Conservation (phyloP, 1,284 basidiomycete species). For the Sporisorium iseilematis-ciliati region DNA sequence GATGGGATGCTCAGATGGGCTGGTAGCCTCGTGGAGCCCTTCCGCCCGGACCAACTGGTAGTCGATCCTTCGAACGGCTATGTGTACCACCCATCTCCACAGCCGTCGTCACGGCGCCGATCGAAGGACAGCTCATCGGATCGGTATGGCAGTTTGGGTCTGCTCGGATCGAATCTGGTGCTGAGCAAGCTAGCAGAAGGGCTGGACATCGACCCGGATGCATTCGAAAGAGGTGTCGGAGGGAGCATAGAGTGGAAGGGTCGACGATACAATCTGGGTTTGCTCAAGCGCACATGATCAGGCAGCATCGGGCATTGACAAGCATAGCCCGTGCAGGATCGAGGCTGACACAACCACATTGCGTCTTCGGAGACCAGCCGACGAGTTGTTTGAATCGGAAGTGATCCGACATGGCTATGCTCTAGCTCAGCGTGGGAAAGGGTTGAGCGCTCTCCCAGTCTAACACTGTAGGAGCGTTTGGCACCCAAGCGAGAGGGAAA, state of each 20-base stretch:
- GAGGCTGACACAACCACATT: not conserved
- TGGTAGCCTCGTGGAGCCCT: constrained; percentile 47
- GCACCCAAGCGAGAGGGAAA: not conserved
- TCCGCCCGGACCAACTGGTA: constrained; percentile 52
- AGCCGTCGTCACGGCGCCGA: constrained; percentile 1
- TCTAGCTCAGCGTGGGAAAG: not conserved
- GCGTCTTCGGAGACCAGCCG: constrained; percentile 15
- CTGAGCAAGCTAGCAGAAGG: constrained; percentile 51
- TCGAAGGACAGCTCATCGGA: not conserved
- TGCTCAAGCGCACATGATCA: constrained; percentile 17
- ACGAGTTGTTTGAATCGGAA: constrained; percentile 6
- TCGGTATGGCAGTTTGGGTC: constrained; percentile 56
- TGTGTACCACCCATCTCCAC: constrained; percentile 68
- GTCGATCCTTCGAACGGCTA: constrained; percentile 63
- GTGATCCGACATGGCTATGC: not conserved
- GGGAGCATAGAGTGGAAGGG: constrained; percentile 51
- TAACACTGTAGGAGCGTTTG: not conserved
- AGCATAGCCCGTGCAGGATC: not conserved
- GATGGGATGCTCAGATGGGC: constrained; percentile 59
- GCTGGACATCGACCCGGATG: constrained; percentile 52
- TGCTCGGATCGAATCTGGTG: constrained; percentile 61
- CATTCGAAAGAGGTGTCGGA: constrained; percentile 20
- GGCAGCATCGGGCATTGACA: too few species aligned
- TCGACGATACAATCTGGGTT: constrained; percentile 18
- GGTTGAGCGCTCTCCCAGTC: not conserved